Evolutionary conservation across 2,329 filamentous ascomycete species (phyloP), one percentile per base, ranked within the genome.

Genomic region (Cytospora piceicola): DNA sequence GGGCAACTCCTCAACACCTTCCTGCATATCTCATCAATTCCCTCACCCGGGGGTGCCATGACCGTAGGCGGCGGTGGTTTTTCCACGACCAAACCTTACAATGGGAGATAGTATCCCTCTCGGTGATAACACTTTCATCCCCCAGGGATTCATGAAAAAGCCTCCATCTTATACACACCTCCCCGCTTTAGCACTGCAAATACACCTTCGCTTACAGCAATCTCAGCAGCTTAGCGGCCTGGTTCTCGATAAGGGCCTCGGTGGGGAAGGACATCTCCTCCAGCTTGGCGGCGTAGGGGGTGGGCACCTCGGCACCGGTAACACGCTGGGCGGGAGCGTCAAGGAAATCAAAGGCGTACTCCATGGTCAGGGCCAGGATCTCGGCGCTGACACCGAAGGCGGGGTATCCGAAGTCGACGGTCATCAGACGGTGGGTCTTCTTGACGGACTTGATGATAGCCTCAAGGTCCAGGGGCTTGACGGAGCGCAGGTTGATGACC

Each of bases 281-380:
- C 66, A 99, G 87, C 77, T 92, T 92, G 80, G 90, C 85, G 66
- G 95, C 94, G 77, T 99, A 98, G 46, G 95, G 95, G 9, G 95
- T 99, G 58, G 95, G 95, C 15, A 99, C 95, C 79, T 99, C 95
- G 70, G 95, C 94, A 78, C 95, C 95, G 67, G 95, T 98, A 75
- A 99, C 89, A 79, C 95, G 90, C 79, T 94, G 91, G 68, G 93
- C 95, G 57, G 95, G 95, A 64, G 93, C 93, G 75, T 97, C 90
- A 71, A 99, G 90, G 83, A 96, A 98, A 83, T 99, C 95, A 77
- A 98, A 99, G 70, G 88, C 94, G 80, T 98, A 99, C 82, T 99
- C 95, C 90, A 96, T 96, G 69, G 93, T 90, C 68, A 97, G 84
- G 67, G 95, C 95, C 70, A 99, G 87, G 74, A 99, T 93, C 83